These are phyloP conservation scores for Pittosporum tobira DNA, from an alignment of 129 eudicot species.

Conservation along the genomic window DNA sequence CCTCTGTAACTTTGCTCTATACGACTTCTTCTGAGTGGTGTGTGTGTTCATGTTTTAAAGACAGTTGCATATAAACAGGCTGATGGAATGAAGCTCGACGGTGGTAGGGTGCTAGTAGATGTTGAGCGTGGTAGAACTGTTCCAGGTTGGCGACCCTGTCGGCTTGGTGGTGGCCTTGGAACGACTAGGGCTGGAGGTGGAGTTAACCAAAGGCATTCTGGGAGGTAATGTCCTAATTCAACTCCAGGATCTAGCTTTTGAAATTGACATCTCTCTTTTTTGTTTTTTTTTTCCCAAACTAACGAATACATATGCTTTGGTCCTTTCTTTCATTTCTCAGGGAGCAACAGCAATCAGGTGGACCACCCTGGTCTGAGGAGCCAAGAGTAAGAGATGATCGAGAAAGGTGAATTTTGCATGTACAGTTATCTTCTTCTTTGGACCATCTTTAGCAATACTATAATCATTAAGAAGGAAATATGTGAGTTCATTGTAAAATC, in stretches of 20 bases:
- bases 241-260: too few relatives aligned
- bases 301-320: neutral
- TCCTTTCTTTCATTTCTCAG: conserved; percentile 29
- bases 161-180: conserved; percentile 98
- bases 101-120: conserved; percentile 91
- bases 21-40: neutral
- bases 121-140: conserved; percentile 98
- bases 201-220: conserved; percentile 45
- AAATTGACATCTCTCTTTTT: too few relatives aligned
- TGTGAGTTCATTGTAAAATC: neutral
- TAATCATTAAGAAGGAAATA: neutral
- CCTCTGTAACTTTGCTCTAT: neutral
- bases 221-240: conserved; percentile 43
- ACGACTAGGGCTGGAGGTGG: conserved; percentile 90
- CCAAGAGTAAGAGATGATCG: conserved; percentile 73
- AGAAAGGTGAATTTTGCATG: conserved; percentile 35
- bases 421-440: neutral
- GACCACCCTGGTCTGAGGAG: conserved; percentile 67
- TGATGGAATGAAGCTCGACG: conserved; percentile 92
- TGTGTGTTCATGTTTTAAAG: neutral
- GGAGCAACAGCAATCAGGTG: conserved; percentile 65
- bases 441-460: neutral
- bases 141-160: conserved; percentile 94
- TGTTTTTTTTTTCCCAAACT: too few relatives aligned
- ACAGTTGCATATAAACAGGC: conserved; percentile 99